These are phyloP conservation scores for Linum tenue DNA, from an alignment of 345 rosid species.

Conservation along the genomic window DNA sequence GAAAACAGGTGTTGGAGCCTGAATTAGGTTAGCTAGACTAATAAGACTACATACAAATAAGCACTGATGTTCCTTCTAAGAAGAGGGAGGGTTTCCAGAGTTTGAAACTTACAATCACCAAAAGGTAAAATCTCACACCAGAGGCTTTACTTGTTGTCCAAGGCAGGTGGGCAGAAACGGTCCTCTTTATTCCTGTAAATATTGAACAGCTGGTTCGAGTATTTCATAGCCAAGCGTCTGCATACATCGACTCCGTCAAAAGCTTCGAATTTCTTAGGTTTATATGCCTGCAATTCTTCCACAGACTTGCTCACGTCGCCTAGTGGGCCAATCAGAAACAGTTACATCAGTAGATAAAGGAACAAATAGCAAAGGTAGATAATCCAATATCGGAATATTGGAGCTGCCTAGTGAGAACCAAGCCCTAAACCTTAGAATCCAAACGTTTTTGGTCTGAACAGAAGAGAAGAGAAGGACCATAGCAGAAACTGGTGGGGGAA, in stretches of 20 bases:
- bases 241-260: constrained; percentile 35
- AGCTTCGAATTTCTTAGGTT: not conserved
- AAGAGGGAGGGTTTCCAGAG: not conserved
- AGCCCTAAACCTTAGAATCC: not conserved
- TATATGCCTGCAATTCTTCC: constrained; percentile 35
- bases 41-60: not conserved
- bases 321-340: no score
- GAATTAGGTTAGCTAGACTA: not conserved
- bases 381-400: no score
- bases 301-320: no score
- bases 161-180: constrained; percentile 33
- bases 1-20: constrained; percentile 10
- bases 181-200: constrained; percentile 59
- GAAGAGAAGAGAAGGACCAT: constrained; percentile 17
- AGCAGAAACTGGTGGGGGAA: constrained; percentile 19
- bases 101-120: no score
- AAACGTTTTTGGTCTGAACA: no score
- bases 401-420: not conserved
- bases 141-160: not conserved
- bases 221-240: constrained; percentile 36
- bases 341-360: no score
- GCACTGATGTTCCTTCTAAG: not conserved
- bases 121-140: not conserved
- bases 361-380: no score
- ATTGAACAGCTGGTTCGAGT: constrained; percentile 62